A percentile compares a stretch with the other conserved stretches of the same genome.
These are phyloP conservation scores for Paramyrothecium sp. DNA, from an alignment of 2,329 filamentous ascomycete genomes.

Conservation along the genomic window DNA sequence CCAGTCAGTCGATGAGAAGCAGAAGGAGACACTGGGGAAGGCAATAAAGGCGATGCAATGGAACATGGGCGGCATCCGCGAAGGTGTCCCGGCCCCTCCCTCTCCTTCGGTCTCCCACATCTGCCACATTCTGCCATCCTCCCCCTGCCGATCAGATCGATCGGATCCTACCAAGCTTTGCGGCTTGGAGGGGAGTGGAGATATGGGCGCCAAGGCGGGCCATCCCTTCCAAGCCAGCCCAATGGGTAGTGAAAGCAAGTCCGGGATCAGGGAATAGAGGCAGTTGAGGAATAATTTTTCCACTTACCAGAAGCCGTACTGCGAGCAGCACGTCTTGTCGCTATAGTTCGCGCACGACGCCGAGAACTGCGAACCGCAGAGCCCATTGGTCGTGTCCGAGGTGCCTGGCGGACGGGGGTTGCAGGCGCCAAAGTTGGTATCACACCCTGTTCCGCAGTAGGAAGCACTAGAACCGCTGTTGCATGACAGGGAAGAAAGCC, in stretches of 20 bases:
- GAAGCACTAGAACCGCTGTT: slow-evolving; percentile 26
- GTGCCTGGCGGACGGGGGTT: slow-evolving; percentile 16
- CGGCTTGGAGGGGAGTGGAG: not conserved
- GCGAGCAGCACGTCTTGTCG: slow-evolving; percentile 33
- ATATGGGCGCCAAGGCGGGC: not conserved
- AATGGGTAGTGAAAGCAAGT: not conserved
- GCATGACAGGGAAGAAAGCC: slow-evolving; percentile 1
- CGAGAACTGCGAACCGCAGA: slow-evolving; percentile 28
- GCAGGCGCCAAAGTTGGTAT: slow-evolving; percentile 32
- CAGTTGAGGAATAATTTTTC: not conserved
- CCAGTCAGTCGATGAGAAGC: slow-evolving; percentile 1
- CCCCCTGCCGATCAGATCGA: not conserved
- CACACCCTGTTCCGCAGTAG: slow-evolving; percentile 38
- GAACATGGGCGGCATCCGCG: not conserved
- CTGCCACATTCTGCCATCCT: not conserved
- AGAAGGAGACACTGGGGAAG: not conserved
- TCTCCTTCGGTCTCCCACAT: not conserved
- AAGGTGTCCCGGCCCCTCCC: not conserved
- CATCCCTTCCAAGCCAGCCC: not conserved
- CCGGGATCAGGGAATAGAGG: not conserved
- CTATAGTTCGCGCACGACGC: slow-evolving; percentile 30
- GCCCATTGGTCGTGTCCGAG: slow-evolving; percentile 31
- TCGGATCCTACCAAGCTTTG: not conserved
- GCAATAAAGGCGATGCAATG: not conserved
- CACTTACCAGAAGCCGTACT: slow-evolving; percentile 32